phyloP scores from a whole-genome alignment of 768 basidiomycete genomes.

The Leccinum truebloodii region DNA sequence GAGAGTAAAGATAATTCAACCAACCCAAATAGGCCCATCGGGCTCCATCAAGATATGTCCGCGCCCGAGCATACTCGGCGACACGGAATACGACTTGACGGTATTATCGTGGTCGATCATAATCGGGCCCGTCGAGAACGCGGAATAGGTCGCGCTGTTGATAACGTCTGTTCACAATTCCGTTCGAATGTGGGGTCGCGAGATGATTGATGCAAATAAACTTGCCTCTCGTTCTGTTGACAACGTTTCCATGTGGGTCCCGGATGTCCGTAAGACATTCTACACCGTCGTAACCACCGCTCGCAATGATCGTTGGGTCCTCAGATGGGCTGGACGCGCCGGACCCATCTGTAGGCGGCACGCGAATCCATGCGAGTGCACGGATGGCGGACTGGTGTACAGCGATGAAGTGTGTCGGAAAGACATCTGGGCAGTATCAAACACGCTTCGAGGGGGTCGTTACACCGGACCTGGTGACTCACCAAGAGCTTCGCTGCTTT shows the following conservation, averaged over 20 bases:
- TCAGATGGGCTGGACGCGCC: constrained; percentile 48
- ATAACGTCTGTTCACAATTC: constrained; percentile 57
- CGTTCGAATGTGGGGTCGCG: neutral
- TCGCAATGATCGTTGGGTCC: constrained; percentile 73
- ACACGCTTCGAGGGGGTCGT: neutral
- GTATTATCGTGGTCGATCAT: constrained; percentile 84
- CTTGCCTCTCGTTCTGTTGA: constrained; percentile 78
- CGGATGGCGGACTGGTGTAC: constrained; percentile 83
- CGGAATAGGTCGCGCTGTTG: constrained; percentile 63
- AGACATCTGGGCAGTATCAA: constrained; percentile 33
- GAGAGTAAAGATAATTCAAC: constrained; percentile 22
- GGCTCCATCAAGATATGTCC: constrained; percentile 75
- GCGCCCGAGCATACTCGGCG: constrained; percentile 71
- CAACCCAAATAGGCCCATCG: constrained; percentile 81
- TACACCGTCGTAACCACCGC: constrained; percentile 80
- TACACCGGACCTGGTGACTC: neutral
- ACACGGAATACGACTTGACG: constrained; percentile 72
- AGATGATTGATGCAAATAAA: constrained; percentile 2
- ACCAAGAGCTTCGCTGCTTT: constrained; percentile 35
- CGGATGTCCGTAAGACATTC: constrained; percentile 77
- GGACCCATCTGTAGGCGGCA: constrained; percentile 53
- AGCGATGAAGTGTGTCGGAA: constrained; percentile 72
- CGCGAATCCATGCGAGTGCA: constrained; percentile 70
- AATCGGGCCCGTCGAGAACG: constrained; percentile 67
- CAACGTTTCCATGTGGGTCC: constrained; percentile 61